These are phyloP conservation scores for Fraxinus pennsylvanica DNA, from an alignment of 257 asterid species.

Conservation along the genomic window DNA sequence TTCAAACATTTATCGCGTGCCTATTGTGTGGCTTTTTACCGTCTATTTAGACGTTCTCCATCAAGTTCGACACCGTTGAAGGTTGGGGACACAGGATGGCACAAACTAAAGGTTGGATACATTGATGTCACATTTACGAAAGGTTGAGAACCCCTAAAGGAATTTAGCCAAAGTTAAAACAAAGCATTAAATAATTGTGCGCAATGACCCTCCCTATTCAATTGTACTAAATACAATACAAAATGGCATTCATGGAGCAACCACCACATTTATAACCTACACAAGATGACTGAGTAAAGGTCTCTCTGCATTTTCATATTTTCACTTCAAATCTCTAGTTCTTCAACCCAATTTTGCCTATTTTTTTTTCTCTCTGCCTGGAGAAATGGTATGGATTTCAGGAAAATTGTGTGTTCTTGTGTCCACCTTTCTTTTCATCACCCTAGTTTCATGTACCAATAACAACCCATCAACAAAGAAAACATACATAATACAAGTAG, in stretches of 20 bases:
- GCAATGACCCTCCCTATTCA: not conserved
- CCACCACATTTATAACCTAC: conserved; percentile 62
- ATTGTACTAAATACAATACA: conserved; percentile 9
- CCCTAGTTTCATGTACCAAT: conserved; percentile 8
- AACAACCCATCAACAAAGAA: conserved; percentile 32
- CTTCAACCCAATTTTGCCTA: not conserved
- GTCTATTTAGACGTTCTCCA: no score
- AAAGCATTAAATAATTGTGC: not conserved
- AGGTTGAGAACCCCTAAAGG: no score
- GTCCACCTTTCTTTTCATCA: conserved; percentile 17
- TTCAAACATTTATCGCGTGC: not conserved
- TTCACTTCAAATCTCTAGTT: conserved; percentile 10
- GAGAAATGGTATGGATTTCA: conserved; percentile 41
- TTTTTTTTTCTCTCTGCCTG: not conserved
- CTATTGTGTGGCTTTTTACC: not conserved
- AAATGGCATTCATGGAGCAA: conserved; percentile 54
- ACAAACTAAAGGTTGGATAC: no score
- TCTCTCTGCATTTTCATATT: not conserved
- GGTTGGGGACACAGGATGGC: no score
- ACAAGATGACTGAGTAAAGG: conserved; percentile 30
- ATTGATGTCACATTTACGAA: no score
- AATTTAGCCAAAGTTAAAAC: not conserved
- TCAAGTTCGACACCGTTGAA: no score
- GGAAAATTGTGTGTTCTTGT: conserved; percentile 37
- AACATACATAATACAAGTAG: conserved; percentile 73